Percentiles rank a stretch among this genome's conserved stretches.
These are phyloP conservation scores for Maudiozyma turicensis DNA, from an alignment of 805 yeast genomes.

Conservation along the genomic window DNA sequence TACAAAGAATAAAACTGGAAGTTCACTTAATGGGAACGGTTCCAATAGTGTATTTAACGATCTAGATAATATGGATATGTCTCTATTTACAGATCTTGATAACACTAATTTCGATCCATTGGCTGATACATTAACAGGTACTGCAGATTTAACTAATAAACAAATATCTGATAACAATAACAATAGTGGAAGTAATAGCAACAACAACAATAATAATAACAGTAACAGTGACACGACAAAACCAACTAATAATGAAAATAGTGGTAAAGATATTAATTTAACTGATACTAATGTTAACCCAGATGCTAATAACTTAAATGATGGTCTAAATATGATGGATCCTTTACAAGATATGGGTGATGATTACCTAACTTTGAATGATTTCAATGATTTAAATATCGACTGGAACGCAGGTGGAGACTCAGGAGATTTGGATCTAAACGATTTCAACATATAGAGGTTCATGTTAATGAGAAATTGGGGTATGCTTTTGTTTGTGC, in stretches of 20 bases:
- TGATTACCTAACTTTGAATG: slow-evolving; percentile 29
- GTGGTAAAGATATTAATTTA: neutral
- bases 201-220: slow-evolving; percentile 3
- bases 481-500: neutral
- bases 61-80: slow-evolving; percentile 23
- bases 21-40: slow-evolving; percentile 1
- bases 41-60: slow-evolving; percentile 10
- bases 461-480: no score
- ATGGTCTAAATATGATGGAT: slow-evolving; percentile 1
- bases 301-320: neutral
- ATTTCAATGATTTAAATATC: slow-evolving; percentile 28
- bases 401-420: slow-evolving; percentile 28
- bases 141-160: slow-evolving; percentile 1
- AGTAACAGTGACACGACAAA: neutral
- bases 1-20: neutral
- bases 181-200: neutral
- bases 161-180: neutral
- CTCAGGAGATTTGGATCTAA: slow-evolving; percentile 21
- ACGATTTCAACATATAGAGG: slow-evolving; percentile 16
- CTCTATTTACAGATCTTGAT: slow-evolving; percentile 27
- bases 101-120: slow-evolving; percentile 12
- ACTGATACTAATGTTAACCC: neutral
- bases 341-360: slow-evolving; percentile 17
- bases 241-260: neutral
- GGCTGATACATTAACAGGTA: slow-evolving; percentile 1